Percentiles rank a stretch among this genome's conserved stretches.
phyloP scores from a whole-genome alignment of 257 asterid genomes.

The Solanum tarijense region DNA sequence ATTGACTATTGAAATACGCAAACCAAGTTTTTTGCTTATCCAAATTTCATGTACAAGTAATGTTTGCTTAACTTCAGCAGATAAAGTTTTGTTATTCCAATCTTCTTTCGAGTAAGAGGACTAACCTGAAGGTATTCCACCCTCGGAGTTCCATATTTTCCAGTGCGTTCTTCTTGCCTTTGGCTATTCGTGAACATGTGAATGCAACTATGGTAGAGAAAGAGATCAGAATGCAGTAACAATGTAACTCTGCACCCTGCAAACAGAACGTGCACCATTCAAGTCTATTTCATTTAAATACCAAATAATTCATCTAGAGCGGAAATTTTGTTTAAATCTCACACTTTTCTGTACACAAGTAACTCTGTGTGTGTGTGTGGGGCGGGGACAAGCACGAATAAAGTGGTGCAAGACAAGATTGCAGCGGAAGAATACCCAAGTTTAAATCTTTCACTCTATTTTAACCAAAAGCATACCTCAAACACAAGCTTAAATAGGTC shows the following conservation, averaged over 20 bases:
- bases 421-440: too few relatives aligned
- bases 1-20: neutral
- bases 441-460: neutral
- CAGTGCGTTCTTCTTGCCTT: slow-evolving; percentile 86
- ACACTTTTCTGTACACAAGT: neutral
- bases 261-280: neutral
- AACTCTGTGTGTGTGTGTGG: neutral
- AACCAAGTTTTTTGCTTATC: neutral
- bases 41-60: neutral
- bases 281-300: neutral
- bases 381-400: neutral
- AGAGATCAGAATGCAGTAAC: neutral
- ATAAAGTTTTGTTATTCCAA: neutral
- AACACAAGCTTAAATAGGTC: neutral
- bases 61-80: neutral
- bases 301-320: neutral
- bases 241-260: neutral
- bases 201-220: slow-evolving; percentile 7
- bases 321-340: neutral
- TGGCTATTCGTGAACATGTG: slow-evolving; percentile 62
- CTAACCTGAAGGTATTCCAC: slow-evolving; percentile 75
- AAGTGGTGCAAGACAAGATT: fast-evolving
- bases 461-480: neutral
- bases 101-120: neutral
- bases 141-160: slow-evolving; percentile 70